These are phyloP conservation scores for Xylaria sp. DNA, from an alignment of 2,329 filamentous ascomycete species.

Conservation along the genomic window DNA sequence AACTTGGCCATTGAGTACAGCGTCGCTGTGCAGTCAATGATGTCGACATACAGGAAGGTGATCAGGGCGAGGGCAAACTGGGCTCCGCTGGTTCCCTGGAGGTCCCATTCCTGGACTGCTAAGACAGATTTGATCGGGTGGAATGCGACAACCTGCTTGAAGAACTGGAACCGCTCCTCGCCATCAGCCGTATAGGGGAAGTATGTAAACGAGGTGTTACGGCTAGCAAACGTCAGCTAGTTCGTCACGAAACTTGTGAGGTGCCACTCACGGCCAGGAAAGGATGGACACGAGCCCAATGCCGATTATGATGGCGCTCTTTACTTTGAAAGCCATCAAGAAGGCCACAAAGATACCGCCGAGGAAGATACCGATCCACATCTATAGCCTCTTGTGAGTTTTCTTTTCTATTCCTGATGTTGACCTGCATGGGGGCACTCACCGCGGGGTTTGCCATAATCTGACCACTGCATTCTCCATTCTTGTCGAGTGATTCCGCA, in stretches of 20 bases:
- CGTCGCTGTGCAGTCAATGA: slow-evolving; percentile 77
- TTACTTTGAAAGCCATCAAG: slow-evolving; percentile 78
- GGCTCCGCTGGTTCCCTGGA: slow-evolving; percentile 54
- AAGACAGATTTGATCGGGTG: slow-evolving; percentile 68
- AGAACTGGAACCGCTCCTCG: slow-evolving; percentile 68
- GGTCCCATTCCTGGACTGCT: slow-evolving; percentile 67
- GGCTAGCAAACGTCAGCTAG: slow-evolving; percentile 43
- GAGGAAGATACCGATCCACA: slow-evolving; percentile 85
- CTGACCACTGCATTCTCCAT: slow-evolving; percentile 56
- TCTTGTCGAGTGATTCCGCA: slow-evolving; percentile 52
- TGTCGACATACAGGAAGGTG: slow-evolving; percentile 79
- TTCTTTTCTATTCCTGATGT: neutral
- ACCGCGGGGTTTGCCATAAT: slow-evolving; percentile 79
- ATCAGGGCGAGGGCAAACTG: slow-evolving; percentile 73
- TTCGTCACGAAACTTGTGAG: slow-evolving; percentile 1
- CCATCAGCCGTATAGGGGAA: slow-evolving; percentile 70
- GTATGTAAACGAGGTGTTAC: slow-evolving; percentile 70
- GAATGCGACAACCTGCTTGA: slow-evolving; percentile 72
- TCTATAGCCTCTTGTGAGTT: slow-evolving; percentile 42
- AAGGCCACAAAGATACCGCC: slow-evolving; percentile 79
- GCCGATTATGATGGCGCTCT: slow-evolving; percentile 74
- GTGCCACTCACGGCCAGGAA: slow-evolving; percentile 67
- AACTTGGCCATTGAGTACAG: slow-evolving; percentile 83
- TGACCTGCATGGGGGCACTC: slow-evolving; percentile 21
- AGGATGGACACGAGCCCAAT: slow-evolving; percentile 72